Evolutionary conservation across 768 basidiomycete species (phyloP).

Genomic region (Serendipita sp.): DNA sequence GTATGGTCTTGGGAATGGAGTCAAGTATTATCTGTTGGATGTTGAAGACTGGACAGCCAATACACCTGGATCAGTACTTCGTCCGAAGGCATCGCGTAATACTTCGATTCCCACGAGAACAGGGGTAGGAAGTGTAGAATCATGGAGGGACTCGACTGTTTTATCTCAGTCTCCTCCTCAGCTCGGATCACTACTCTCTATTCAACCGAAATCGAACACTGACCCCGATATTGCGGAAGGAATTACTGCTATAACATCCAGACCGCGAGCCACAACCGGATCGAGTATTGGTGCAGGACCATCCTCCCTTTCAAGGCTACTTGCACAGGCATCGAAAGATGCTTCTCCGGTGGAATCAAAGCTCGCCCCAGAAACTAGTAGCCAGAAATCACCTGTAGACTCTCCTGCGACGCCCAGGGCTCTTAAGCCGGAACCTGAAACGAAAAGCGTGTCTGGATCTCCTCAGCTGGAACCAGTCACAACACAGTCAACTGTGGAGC

Average conservation of each 20-base stretch:
- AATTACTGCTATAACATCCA: conserved; percentile 44
- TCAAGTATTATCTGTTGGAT: conserved; percentile 86
- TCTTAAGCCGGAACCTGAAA: background rate
- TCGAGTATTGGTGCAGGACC: conserved; percentile 45
- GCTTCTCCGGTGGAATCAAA: background rate
- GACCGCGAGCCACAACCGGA: conserved; percentile 47
- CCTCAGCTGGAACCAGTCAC: background rate
- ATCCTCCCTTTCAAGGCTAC: conserved; percentile 60
- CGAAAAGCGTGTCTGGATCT: background rate
- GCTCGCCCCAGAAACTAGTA: background rate
- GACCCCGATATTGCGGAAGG: conserved; percentile 59
- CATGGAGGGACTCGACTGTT: conserved; percentile 9
- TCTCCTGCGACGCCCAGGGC: background rate
- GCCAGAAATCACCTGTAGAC: background rate
- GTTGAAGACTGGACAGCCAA: conserved; percentile 88
- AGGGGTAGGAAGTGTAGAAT: conserved; percentile 12
- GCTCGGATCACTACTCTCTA: conserved; percentile 32
- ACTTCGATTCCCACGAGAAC: conserved; percentile 15
- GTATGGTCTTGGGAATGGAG: conserved; percentile 74
- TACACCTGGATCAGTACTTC: conserved; percentile 36
- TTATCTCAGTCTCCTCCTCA: conserved; percentile 15
- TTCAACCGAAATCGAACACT: conserved; percentile 29
- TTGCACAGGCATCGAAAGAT: conserved; percentile 39
- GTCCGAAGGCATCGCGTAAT: conserved; percentile 38
- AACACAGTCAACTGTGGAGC: conserved; percentile 27